These are phyloP conservation scores for Taphrina pruni DNA, from an alignment of 1,139 yeast species.

Conservation along the genomic window DNA sequence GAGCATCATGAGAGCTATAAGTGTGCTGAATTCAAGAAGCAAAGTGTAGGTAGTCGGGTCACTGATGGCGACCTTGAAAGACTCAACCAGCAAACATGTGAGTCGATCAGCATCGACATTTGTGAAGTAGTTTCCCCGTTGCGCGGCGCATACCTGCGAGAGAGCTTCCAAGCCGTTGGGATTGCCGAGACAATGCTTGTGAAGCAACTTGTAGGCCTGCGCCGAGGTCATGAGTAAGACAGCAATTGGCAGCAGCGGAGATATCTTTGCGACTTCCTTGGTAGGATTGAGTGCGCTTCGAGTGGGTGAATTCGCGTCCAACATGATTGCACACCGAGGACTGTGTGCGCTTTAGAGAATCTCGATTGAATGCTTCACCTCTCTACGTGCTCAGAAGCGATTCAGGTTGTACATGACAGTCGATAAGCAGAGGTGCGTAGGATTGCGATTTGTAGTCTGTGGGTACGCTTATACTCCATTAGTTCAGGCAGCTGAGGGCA, in stretches of 20 bases:
- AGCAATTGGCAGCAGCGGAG: conserved; percentile 32
- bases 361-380: no score
- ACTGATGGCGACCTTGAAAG: conserved; percentile 13
- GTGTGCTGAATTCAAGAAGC: conserved; percentile 16
- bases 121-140: conserved; percentile 10
- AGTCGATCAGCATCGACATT: conserved; percentile 5
- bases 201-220: conserved; percentile 24
- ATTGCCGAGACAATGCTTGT: conserved; percentile 17
- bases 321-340: background rate
- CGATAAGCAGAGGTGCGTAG: no score
- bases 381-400: no score
- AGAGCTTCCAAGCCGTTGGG: background rate
- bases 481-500: no score
- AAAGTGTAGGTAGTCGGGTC: conserved; percentile 17
- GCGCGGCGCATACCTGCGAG: background rate
- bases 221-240: conserved; percentile 23
- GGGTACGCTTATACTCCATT: no score
- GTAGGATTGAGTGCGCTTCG: background rate
- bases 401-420: no score
- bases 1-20: conserved; percentile 20
- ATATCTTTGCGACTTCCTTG: conserved; percentile 34
- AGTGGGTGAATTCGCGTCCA: background rate
- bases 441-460: no score
- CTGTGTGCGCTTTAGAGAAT: background rate
- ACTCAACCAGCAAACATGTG: conserved; percentile 15